Conservation (phyloP, 1,284 basidiomycete genomes). For the Apiotrichum laibachii region DNA sequence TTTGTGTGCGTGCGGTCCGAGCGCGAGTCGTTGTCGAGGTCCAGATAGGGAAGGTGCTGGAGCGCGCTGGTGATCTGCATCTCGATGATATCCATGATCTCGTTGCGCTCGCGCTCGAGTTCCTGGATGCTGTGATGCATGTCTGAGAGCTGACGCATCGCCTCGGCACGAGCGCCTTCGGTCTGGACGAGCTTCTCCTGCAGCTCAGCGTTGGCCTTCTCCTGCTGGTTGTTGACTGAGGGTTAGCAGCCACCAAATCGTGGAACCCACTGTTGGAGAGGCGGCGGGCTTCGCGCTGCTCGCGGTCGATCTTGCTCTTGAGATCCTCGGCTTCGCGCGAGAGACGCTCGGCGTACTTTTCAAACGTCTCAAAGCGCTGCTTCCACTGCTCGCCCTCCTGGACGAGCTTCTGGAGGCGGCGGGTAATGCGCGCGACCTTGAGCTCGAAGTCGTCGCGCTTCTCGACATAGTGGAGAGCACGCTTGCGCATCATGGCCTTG, state of each 20-base stretch:
- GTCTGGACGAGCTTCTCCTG: constrained; percentile 44
- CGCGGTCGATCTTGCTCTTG: constrained; percentile 51
- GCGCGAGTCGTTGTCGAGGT: constrained; percentile 1
- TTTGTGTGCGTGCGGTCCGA: constrained; percentile 3
- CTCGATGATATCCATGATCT: constrained; percentile 48
- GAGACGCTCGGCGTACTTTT: constrained; percentile 53
- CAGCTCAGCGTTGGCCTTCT: constrained; percentile 38
- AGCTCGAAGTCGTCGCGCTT: constrained; percentile 86
- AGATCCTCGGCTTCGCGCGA: constrained; percentile 52
- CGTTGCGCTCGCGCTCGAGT: constrained; percentile 48
- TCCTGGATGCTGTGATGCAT: constrained; percentile 51
- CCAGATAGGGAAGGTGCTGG: constrained; percentile 23
- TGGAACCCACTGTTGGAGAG: constrained; percentile 38
- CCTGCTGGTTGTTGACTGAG: constrained; percentile 33
- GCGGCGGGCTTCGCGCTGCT: constrained; percentile 50
- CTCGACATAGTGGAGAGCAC: constrained; percentile 73
- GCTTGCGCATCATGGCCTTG: constrained; percentile 71
- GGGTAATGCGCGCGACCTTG: constrained; percentile 56
- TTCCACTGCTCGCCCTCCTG: constrained; percentile 54
- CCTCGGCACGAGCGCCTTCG: constrained; percentile 44
- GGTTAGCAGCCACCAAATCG: not conserved
- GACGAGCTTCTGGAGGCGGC: constrained; percentile 52
- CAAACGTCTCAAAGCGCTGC: constrained; percentile 53
- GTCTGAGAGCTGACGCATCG: constrained; percentile 50
- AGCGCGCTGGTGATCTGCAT: constrained; percentile 44